phyloP scores from a whole-genome alignment of 83 land plant species.

The Picea mariana region DNA sequence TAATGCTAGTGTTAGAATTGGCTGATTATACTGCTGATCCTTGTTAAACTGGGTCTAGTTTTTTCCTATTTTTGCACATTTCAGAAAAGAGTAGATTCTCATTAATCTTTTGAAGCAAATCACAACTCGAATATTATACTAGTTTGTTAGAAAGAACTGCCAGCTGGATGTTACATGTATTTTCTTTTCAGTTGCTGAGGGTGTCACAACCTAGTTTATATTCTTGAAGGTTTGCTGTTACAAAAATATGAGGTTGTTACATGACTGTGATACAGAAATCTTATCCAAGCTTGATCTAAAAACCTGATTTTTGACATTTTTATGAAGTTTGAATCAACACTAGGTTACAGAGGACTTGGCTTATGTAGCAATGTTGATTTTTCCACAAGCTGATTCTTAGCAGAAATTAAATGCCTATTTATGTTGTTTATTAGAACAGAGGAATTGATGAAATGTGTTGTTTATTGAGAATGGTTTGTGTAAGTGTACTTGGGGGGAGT shows the following conservation, averaged over 20 bases:
- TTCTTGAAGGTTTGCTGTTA: not conserved
- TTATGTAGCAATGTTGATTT: not conserved
- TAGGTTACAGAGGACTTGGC: not conserved
- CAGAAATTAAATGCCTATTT: not conserved
- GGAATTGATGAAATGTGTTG: too few relatives aligned
- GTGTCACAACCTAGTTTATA: not conserved
- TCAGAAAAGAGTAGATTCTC: not conserved
- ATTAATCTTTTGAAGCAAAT: not conserved
- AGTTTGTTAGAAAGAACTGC: not conserved
- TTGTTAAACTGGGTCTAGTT: too few relatives aligned
- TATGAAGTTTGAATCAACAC: not conserved
- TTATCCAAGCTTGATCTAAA: not conserved
- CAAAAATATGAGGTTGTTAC: not conserved
- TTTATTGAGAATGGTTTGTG: not conserved
- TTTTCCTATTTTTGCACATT: not conserved
- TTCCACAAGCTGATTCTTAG: not conserved
- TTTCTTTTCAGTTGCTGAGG: too few relatives aligned
- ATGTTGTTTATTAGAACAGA: not conserved
- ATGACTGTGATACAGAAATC: not conserved
- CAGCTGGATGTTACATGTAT: too few relatives aligned
- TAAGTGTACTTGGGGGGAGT: not conserved
- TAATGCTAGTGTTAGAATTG: too few relatives aligned
- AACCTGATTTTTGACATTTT: not conserved
- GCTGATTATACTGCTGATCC: too few relatives aligned
- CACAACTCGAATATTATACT: not conserved